These are phyloP conservation scores for Chaetomium tenue DNA, from an alignment of 495 filamentous ascomycete species.

Conservation along the genomic window DNA sequence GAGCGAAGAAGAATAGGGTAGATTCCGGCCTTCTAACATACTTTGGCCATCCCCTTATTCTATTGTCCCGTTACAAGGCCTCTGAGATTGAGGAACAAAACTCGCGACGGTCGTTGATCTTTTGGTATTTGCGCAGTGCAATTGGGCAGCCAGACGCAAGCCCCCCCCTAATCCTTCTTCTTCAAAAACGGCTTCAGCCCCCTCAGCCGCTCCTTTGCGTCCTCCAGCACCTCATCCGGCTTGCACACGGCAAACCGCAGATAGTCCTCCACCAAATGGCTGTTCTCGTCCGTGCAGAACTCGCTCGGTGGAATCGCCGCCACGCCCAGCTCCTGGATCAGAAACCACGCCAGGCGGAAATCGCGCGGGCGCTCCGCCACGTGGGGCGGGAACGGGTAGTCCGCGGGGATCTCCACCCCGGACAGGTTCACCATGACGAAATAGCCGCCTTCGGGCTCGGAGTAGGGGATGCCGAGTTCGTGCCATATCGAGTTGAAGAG, in stretches of 20 bases:
- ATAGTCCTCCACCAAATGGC: slow-evolving; percentile 85
- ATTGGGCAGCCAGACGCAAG: neutral
- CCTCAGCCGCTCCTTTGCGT: slow-evolving; percentile 82
- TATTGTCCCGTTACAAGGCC: no score
- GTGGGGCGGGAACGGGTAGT: slow-evolving; percentile 84
- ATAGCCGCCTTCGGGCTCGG: slow-evolving; percentile 91
- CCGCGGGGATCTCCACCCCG: slow-evolving; percentile 74
- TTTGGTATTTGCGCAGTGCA: no score
- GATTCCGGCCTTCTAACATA: no score
- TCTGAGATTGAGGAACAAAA: no score
- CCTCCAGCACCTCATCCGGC: slow-evolving; percentile 83
- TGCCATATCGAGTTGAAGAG: slow-evolving; percentile 84
- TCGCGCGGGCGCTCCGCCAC: slow-evolving; percentile 82
- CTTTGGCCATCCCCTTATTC: no score
- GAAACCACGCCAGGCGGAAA: slow-evolving; percentile 92
- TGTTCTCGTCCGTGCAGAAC: slow-evolving; percentile 85
- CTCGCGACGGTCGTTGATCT: no score
- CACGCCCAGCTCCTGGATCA: slow-evolving; percentile 93
- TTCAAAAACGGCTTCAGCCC: slow-evolving; percentile 78
- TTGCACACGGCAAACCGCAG: slow-evolving; percentile 96
- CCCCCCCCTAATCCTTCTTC: slow-evolving; percentile 3
- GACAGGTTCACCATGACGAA: slow-evolving; percentile 91
- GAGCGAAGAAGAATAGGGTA: no score
- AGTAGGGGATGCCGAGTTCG: slow-evolving; percentile 87
- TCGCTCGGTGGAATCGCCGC: slow-evolving; percentile 95